These are phyloP conservation scores for Byssochlamys sp. DNA, from an alignment of 2,329 filamentous ascomycete species.

Conservation along the genomic window DNA sequence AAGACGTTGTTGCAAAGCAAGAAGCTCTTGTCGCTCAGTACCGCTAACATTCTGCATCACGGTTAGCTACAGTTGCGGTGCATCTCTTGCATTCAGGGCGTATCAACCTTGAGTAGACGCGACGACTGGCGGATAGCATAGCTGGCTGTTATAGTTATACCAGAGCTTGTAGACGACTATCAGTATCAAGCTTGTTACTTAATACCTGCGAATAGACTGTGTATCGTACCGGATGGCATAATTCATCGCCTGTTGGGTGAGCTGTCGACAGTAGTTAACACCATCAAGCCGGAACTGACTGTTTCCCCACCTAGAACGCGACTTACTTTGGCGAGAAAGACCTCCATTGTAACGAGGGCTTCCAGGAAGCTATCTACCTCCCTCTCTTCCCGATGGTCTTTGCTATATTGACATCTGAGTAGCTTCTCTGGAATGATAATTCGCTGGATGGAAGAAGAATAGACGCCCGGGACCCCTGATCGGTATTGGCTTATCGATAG, in stretches of 20 bases:
- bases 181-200: not conserved
- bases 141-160: constrained; percentile 71
- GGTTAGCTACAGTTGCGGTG: not conserved
- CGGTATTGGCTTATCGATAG: constrained; percentile 14
- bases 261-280: constrained; percentile 28
- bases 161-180: constrained; percentile 44
- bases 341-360: constrained; percentile 54
- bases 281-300: not conserved
- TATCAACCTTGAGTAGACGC: constrained; percentile 58
- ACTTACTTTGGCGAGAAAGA: constrained; percentile 50
- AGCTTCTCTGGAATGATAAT: not conserved
- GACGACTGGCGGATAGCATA: constrained; percentile 79
- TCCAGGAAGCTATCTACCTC: not conserved
- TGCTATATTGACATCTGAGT: constrained; percentile 2
- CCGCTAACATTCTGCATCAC: constrained; percentile 55
- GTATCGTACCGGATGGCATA: constrained; percentile 62
- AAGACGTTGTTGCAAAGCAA: constrained; percentile 60
- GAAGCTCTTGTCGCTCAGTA: constrained; percentile 61
- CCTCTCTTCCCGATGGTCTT: not conserved
- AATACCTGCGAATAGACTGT: not conserved
- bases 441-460: not conserved
- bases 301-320: constrained; percentile 4
- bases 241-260: constrained; percentile 74
- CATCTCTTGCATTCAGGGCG: not conserved
- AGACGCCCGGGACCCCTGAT: not conserved